A percentile compares a stretch with the other conserved stretches of the same genome.
Conservation (phyloP, 2,329 filamentous ascomycete species). For the Botrytis aclada region DNA sequence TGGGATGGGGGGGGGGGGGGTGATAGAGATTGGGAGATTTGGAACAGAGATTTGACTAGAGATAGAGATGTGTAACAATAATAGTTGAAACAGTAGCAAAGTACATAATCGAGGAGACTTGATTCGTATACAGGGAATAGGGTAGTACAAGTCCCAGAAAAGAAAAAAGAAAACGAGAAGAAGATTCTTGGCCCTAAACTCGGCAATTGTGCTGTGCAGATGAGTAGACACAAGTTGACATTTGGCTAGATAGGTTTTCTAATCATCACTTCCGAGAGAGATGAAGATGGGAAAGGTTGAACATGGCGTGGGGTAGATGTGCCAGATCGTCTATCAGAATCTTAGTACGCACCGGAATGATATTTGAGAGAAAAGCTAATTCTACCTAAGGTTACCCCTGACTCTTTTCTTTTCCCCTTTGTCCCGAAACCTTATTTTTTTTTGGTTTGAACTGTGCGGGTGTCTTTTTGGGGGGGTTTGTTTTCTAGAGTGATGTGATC, state of each 20-base stretch:
- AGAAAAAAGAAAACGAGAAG: background rate
- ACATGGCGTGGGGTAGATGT: too few relatives aligned
- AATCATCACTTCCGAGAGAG: background rate
- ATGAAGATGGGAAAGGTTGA: background rate
- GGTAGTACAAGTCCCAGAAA: background rate
- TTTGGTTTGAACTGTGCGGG: background rate
- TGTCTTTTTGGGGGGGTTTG: background rate
- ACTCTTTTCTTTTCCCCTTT: background rate
- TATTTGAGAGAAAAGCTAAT: background rate
- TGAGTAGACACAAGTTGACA: too few relatives aligned
- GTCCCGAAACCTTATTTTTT: background rate
- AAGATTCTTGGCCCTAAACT: too few relatives aligned
- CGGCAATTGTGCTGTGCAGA: too few relatives aligned
- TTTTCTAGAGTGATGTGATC: background rate
- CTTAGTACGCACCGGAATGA: background rate
- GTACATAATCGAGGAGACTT: background rate
- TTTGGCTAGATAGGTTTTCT: background rate
- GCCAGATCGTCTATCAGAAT: too few relatives aligned
- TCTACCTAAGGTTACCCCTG: background rate
- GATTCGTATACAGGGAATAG: too few relatives aligned
- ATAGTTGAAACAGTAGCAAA: background rate
- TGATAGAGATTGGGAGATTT: too few relatives aligned
- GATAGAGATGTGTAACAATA: background rate
- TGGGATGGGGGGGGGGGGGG: background rate
- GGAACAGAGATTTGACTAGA: too few relatives aligned